Evolutionary conservation across 2,329 filamentous ascomycete genomes (phyloP), one percentile per base, ranked within the genome.

Genomic region (Macroventuria anomochaeta): DNA sequence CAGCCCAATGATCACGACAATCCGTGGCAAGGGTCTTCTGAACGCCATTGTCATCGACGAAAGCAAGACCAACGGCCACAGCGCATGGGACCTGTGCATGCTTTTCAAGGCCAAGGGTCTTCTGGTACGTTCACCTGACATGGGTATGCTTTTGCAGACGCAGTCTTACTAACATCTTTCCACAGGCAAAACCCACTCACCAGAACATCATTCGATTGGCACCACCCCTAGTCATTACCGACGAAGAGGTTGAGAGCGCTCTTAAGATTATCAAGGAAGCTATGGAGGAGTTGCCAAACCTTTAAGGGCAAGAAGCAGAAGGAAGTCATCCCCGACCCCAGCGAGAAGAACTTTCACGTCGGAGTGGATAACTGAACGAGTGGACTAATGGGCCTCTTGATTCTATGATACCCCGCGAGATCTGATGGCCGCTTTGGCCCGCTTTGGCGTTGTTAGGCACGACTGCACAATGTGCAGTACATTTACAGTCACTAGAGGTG

Each of bases 11-110:
- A 89, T 99, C 74, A 85, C 88, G 76, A 83, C 82, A 1, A 87
- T 99, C 50, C 87, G 95, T 48, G 95, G 95, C 69, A 97, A 96
- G 81, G 95, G 95, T 47, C 80, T 99, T 65, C 81, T 99, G 61
- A 99, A 99, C 76, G 95, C 95, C 20, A 91, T 97, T 50, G 88
- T 97, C 53, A 97, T 99, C 70, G 92, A 99, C 71, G 93, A 99
- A 79, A 82, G 83, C 48, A 89, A 91, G 76, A 89, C 93, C 21
- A 86, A 86, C 54, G 93, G 93, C 34, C 89, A 93, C 75, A 89
- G 88, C 42, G 95, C 95, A 8, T 99, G 95, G 95, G 93, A 99
- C 77, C 80, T 99, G 62, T 99, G 95, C 77, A 86, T 99, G 81
- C 77, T 97, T 71, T 86, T 97, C 80, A 97, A 97, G 83, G 86